These are phyloP conservation scores for Articulospora tetracladia DNA, from an alignment of 495 filamentous ascomycete species.

Conservation along the genomic window DNA sequence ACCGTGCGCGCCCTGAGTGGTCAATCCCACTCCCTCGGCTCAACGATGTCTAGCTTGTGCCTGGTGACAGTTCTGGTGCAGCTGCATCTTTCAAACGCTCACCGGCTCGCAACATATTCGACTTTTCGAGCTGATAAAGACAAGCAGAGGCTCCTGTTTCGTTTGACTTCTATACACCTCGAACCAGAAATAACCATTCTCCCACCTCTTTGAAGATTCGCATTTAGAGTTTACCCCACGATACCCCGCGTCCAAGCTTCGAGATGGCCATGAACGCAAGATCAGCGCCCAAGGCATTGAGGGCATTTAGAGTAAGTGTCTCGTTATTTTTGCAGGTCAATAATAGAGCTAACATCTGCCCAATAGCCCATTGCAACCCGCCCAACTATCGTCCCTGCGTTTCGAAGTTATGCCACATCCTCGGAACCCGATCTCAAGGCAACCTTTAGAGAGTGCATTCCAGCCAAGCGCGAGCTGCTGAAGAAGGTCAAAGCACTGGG, in stretches of 20 bases:
- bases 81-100: background rate
- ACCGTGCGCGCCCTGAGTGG: constrained; percentile 13
- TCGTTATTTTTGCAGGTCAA: background rate
- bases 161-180: background rate
- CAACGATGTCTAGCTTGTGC: constrained; percentile 3
- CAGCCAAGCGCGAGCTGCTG: constrained; percentile 86
- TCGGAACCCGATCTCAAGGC: constrained; percentile 85
- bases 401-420: constrained; percentile 60
- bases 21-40: constrained; percentile 19
- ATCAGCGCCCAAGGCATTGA: constrained; percentile 42
- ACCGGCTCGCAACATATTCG: background rate
- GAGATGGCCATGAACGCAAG: constrained; percentile 49
- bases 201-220: background rate
- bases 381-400: constrained; percentile 24
- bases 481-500: constrained; percentile 85
- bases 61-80: background rate
- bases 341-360: background rate
- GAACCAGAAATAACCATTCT: background rate
- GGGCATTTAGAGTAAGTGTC: constrained; percentile 48
- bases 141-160: background rate
- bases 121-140: background rate
- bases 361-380: constrained; percentile 32
- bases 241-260: constrained; percentile 15
- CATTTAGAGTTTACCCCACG: constrained; percentile 17
- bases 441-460: constrained; percentile 76